Evolutionary conservation across 345 rosid genomes (phyloP).

Genomic region (Barbarea vulgaris): DNA sequence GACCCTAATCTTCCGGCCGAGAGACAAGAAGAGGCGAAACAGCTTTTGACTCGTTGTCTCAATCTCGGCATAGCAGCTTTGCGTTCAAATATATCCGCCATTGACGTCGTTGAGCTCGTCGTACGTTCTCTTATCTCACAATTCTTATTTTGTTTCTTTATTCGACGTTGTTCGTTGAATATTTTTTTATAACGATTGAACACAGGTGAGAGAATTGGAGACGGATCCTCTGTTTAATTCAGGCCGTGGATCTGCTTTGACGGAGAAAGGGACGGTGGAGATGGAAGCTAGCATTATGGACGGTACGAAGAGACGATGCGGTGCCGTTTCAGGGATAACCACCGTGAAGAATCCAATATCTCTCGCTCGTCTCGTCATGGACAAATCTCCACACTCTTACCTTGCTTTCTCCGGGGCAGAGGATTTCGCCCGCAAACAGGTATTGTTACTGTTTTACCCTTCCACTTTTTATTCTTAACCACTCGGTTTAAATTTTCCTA

Average conservation of each 20-base stretch:
- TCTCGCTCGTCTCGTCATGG: constrained; percentile 96
- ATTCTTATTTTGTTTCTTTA: background rate
- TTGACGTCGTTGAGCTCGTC: constrained; percentile 95
- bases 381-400: constrained; percentile 92
- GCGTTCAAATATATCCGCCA: constrained; percentile 70
- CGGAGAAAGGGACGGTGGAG: constrained; percentile 88
- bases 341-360: constrained; percentile 89
- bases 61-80: constrained; percentile 84
- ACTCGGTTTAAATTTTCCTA: background rate
- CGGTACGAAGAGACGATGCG: constrained; percentile 81
- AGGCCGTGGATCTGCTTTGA: constrained; percentile 94
- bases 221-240: constrained; percentile 93
- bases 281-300: constrained; percentile 99
- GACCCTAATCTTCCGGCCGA: constrained; percentile 87
- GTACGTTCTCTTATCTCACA: constrained; percentile 42
- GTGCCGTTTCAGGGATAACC: constrained; percentile 88
- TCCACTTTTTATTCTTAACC: constrained; percentile 10
- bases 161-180: background rate
- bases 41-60: constrained; percentile 86
- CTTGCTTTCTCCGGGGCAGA: constrained; percentile 92
- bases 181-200: background rate
- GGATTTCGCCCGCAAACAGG: constrained; percentile 87
- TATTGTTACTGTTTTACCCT: constrained; percentile 34
- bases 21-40: constrained; percentile 83
- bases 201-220: constrained; percentile 82